Evolutionary conservation across 768 basidiomycete species (phyloP), one percentile per base, ranked within the genome.

Genomic region (Mycena pura): DNA sequence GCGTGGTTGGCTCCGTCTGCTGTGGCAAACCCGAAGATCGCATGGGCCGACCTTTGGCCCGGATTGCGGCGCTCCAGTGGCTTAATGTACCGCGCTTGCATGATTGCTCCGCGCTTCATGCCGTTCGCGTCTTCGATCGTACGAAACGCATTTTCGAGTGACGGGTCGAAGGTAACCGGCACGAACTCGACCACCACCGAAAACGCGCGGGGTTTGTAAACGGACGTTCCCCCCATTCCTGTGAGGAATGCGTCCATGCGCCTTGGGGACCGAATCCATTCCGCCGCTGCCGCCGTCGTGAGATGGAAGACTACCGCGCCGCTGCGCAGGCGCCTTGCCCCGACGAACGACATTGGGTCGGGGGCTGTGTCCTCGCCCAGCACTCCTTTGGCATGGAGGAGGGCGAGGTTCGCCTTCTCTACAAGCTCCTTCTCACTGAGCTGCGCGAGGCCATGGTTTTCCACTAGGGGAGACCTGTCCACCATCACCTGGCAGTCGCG

Each of bases 11-110:
- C 70, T 2, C 45, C 38, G 11, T 34, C 36, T 3, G 31, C 31
- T 1, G 58, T 38, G 11, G 10, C 22, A 36, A 77, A 64, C 0
- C 56, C 57, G 3, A 77, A 28, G 6, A 76, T 61, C 0, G 69
- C 45, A 43, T 73, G 70, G 0, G 73, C 73, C 0, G 57, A 53
- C 5, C 45, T 49, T 50, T 76, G 77, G 0, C 40, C 46, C 8
- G 22, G 24, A 0, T 14, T 8, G 1, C 72, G 59, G 2, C 50
- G 22, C 13, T 66, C 60, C 0, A 54, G n/a, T 0, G 70, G 64
- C 40, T 76, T 76, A 17, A 77, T 69, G 67, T 62, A 78, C 8
- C 62, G 50, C 2, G 68, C 69, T 5, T 22, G n/a, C 0, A 29
- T 27, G 2, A 76, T 63, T 5, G 40, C 24, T 0, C 58, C 53